Evolutionary conservation across 768 basidiomycete species (phyloP).

Genomic region (Tulasnella sp.): DNA sequence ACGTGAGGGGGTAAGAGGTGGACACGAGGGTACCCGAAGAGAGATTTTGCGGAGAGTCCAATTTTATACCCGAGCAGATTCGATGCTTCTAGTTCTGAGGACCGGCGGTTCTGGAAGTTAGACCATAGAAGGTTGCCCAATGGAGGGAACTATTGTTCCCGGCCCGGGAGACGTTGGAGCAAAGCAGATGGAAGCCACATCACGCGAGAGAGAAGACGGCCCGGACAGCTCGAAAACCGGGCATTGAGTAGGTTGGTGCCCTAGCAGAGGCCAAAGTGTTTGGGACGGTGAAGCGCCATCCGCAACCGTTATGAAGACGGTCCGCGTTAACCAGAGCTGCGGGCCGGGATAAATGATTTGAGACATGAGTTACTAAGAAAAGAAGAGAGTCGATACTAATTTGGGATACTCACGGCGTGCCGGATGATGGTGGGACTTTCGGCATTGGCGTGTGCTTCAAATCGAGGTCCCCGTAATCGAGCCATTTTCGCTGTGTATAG

Average conservation of each 20-base stretch:
- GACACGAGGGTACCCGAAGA: neutral
- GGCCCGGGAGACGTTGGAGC: neutral
- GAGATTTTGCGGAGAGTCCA: neutral
- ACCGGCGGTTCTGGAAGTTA: neutral
- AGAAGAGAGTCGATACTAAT: neutral
- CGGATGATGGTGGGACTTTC: neutral
- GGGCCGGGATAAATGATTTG: neutral
- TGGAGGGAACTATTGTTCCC: neutral
- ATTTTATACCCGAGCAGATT: neutral
- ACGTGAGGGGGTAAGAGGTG: neutral
- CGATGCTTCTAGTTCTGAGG: neutral
- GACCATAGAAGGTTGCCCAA: neutral
- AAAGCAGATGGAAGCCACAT: neutral
- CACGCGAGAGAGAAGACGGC: neutral
- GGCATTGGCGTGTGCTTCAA: neutral
- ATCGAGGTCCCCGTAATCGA: neutral
- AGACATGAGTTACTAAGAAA: neutral
- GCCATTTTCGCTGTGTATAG: neutral
- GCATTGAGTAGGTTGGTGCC: neutral
- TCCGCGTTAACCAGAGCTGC: neutral
- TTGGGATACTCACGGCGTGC: neutral
- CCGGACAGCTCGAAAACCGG: neutral
- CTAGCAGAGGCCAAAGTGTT: neutral
- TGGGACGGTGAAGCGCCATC: neutral
- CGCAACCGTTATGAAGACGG: neutral